Conservation (phyloP, 202 grass and related monocot species). For the Digitaria exilis region DNA sequence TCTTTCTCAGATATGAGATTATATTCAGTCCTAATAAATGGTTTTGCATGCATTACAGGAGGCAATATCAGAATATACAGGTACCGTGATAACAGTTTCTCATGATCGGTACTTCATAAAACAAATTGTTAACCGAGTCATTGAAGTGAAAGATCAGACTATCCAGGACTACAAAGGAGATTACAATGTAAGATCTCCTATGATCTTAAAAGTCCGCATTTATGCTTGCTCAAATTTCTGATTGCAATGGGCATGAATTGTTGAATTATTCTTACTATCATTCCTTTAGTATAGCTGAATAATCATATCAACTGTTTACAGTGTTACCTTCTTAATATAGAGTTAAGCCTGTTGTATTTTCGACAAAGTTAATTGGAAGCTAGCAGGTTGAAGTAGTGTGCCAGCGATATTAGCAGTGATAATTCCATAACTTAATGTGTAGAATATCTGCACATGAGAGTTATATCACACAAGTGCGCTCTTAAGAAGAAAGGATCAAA, state of each 20-base stretch:
- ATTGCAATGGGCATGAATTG: background rate
- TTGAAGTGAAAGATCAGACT: slow-evolving; percentile 81
- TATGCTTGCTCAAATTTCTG: background rate
- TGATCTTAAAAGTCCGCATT: slow-evolving; percentile 11
- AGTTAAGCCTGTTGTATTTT: slow-evolving; percentile 17
- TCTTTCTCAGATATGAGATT: slow-evolving; percentile 6
- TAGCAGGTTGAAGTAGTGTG: background rate
- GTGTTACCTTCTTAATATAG: background rate
- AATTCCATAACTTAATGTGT: background rate
- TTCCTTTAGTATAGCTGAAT: background rate
- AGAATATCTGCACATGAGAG: background rate
- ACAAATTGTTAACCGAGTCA: slow-evolving; percentile 96
- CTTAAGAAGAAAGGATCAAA: background rate
- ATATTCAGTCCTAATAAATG: slow-evolving; percentile 22
- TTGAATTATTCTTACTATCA: slow-evolving; percentile 10
- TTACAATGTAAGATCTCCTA: slow-evolving; percentile 79
- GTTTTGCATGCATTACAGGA: slow-evolving; percentile 63
- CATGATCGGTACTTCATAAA: slow-evolving; percentile 95
- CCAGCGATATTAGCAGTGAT: background rate
- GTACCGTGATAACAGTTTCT: slow-evolving; percentile 93
- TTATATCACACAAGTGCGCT: slow-evolving; percentile 3
- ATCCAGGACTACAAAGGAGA: slow-evolving; percentile 93
- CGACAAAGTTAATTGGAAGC: background rate
- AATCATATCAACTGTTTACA: background rate
- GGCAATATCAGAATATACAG: slow-evolving; percentile 90